Evolutionary conservation across 1,139 yeast species (phyloP).

Genomic region (Kodamaea plutei): DNA sequence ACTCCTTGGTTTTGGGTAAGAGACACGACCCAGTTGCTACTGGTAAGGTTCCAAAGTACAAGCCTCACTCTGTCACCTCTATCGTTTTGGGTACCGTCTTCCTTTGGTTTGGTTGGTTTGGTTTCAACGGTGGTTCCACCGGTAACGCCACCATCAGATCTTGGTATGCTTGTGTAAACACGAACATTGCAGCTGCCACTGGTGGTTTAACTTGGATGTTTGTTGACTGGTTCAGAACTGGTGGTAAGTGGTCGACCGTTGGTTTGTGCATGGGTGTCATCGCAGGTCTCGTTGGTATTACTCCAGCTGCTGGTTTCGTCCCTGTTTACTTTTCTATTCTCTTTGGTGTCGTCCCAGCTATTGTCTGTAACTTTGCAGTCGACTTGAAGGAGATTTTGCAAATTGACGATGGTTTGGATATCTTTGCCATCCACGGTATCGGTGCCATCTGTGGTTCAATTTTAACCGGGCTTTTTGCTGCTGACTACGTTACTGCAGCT

Average conservation of each 20-base stretch:
- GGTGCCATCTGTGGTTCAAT: conserved; percentile 87
- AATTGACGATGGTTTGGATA: conserved; percentile 95
- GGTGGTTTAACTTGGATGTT: conserved; percentile 95
- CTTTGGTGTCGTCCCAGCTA: conserved; percentile 77
- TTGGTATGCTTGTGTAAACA: conserved; percentile 88
- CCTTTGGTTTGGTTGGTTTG: conserved; percentile 98
- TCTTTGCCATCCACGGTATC: conserved; percentile 88
- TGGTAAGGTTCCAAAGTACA: conserved; percentile 75
- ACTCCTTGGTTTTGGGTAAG: conserved; percentile 86
- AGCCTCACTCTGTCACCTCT: conserved; percentile 85
- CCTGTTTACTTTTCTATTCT: conserved; percentile 85
- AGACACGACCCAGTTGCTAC: conserved; percentile 78
- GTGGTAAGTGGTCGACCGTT: conserved; percentile 90
- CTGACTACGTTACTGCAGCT: conserved; percentile 82
- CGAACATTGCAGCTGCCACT: conserved; percentile 86
- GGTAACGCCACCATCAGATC: conserved; percentile 90
- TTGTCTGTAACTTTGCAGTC: conserved; percentile 78
- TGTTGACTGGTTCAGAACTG: conserved; percentile 83
- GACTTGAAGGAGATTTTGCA: conserved; percentile 68
- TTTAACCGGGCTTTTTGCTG: conserved; percentile 88
- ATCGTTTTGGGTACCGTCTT: conserved; percentile 92
- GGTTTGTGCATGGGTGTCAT: conserved; percentile 93
- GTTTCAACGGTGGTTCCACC: conserved; percentile 96
- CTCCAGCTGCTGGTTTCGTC: conserved; percentile 96
- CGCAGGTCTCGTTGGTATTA: conserved; percentile 92